Conservation (phyloP, 768 basidiomycete genomes). For the Mycena sanguinolenta region DNA sequence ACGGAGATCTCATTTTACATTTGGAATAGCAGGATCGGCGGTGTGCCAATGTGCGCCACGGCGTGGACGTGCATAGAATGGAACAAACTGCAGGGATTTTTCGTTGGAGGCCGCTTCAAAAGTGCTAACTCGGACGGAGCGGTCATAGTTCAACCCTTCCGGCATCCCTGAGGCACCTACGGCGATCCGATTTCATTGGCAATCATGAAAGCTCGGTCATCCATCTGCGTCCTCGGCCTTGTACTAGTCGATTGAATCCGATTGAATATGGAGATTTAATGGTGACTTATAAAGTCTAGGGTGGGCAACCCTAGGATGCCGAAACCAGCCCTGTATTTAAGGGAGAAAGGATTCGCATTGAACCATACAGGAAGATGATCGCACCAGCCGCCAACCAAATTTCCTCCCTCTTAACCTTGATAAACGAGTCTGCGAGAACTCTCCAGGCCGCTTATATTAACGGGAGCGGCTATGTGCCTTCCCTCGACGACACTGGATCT, state of each 20-base stretch:
- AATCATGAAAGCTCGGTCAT: background rate
- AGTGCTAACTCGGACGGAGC: background rate
- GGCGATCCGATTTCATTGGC: background rate
- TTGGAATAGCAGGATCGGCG: background rate
- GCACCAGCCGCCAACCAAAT: conserved; percentile 21
- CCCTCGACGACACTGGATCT: conserved; percentile 37
- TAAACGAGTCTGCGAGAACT: conserved; percentile 32
- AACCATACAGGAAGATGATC: conserved; percentile 6
- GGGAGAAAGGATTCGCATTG: background rate
- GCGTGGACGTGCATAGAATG: background rate
- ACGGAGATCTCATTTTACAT: background rate
- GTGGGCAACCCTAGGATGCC: conserved; percentile 6
- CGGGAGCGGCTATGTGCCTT: conserved; percentile 32
- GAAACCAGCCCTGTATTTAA: conserved; percentile 9
- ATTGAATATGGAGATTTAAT: background rate
- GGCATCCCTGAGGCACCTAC: background rate
- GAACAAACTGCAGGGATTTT: background rate
- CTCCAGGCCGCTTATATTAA: conserved; percentile 35
- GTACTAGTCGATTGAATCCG: background rate
- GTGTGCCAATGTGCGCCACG: background rate
- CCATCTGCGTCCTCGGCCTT: background rate
- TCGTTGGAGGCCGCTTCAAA: background rate
- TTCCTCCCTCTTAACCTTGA: conserved; percentile 34
- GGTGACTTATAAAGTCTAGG: background rate
- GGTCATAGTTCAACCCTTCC: background rate